Base-by-base conservation (phyloP, 305 asterid genomes). In the Fraxinus nigra region DNA sequence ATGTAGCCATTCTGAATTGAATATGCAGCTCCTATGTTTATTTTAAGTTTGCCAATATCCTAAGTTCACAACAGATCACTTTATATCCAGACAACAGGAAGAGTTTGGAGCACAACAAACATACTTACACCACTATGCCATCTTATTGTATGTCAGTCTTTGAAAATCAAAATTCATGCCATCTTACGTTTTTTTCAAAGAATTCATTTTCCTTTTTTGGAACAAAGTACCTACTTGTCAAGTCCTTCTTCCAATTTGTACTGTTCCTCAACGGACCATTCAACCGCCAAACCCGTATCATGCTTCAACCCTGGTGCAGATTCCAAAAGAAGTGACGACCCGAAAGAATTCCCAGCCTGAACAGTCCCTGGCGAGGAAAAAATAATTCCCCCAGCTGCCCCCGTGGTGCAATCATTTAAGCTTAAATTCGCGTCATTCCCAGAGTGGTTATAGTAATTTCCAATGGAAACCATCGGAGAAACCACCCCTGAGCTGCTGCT, bases 191-290 rank as follows among this genome's bases (percentile, higher is more conserved):
- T 2, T 43, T 43, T 43, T 51, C 7, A 51, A 51, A 54, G 1
- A 59, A 20, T 18, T 54, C 14, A 10, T 85, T 67, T 48, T 69
- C 84, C 81, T 61, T 69, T 85, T 51, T 40, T 81, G 86, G 85
- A 89, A 89, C 87, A 85, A 85, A 84, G 81, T 83, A 90, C 95
- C 88, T 89, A 94, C 98, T 92, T 94, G 89, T 83, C 86, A 85
- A 94, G 95, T 86, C 97, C 97, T 85, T 92, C 97, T 85, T 92
- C 95, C 85, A 94, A 77, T 86, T 87, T 92, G 81, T 82, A 89
- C 91, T 92, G 93, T 79, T 92, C 98, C 46, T 90, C 97, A 35
- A 86, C 85, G 20, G 97, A 89, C 98, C 98, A 94, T 88, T 94
- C 98, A 40, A 83, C 95, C 1, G 95, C 97, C 69, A 94, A 83